phyloP scores from a whole-genome alignment of 1,284 basidiomycete genomes.

The Agaricales sp. region DNA sequence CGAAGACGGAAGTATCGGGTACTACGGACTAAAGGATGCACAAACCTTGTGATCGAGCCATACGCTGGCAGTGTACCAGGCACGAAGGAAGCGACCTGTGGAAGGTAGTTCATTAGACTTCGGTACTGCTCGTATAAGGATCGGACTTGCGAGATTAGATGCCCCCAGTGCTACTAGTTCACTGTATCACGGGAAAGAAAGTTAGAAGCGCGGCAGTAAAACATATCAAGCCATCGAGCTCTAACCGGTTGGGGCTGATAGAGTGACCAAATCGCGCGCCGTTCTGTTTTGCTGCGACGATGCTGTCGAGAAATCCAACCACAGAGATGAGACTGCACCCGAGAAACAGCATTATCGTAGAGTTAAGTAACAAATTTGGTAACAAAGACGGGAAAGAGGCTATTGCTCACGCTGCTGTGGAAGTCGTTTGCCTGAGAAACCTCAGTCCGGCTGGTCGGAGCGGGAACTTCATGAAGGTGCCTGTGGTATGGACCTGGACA shows the following conservation, averaged over 20 bases:
- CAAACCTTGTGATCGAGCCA: conserved; percentile 68
- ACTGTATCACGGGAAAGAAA: background rate
- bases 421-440: background rate
- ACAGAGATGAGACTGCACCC: conserved; percentile 53
- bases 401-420: conserved; percentile 19
- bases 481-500: conserved; percentile 48
- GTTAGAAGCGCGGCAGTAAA: background rate
- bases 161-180: conserved; percentile 79
- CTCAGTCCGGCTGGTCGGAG: conserved; percentile 4
- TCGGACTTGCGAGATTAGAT: background rate
- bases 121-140: too few relatives aligned
- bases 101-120: too few relatives aligned
- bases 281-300: conserved; percentile 84
- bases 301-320: conserved; percentile 73
- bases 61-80: conserved; percentile 84
- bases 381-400: conserved; percentile 1
- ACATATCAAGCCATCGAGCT: too few relatives aligned
- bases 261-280: conserved; percentile 76
- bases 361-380: conserved; percentile 40
- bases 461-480: conserved; percentile 11
- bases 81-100: conserved; percentile 44
- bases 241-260: conserved; percentile 74
- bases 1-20: background rate
- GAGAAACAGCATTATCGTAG: conserved; percentile 46
- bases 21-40: too few relatives aligned